Evolutionary conservation across 768 basidiomycete genomes (phyloP), one percentile per base, ranked within the genome.

Genomic region (Hemileccinum rubropunctum): DNA sequence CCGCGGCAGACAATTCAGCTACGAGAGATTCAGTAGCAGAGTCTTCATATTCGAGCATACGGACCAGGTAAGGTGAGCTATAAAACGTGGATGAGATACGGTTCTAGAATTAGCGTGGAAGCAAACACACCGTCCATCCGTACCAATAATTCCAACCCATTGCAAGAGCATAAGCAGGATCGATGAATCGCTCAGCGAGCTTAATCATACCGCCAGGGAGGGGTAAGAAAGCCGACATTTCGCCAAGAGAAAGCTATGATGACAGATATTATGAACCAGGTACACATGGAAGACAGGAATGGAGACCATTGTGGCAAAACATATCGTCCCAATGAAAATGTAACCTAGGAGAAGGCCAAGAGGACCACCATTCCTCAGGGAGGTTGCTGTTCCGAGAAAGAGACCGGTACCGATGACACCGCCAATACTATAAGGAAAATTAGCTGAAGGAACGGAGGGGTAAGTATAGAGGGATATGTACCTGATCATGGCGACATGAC

Each of bases 1-100:
- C 73, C 0, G 76, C 73, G 0, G 80, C 80, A 30, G 74, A 71
- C 2, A 80, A 56, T 50, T 81, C 80, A 6, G 77, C 76, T 52
- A 32, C 4, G 33, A 51, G 18, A 41, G 1, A 6, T 13, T 30
- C 28, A 30, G 28, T 30, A 9, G 7, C 11, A 30, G 28, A 30
- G 11, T 30, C 27, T 30, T 30, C 28, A 12, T 12, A 30, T 12
- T 30, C 9, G 28, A 30, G 2, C 28, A 30, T 30, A 30, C 28
- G 28, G 11, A 30, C 28, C 28, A 30, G 28, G 28, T 12, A 30
- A 9, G 28, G 28, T 30, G 11, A 30, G 7, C 28, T 30, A 30
- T 8, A 12, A 8, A 9, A 12, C 4, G 28, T 30, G 28, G 28
- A 30, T 30, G 28, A 30, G 11, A 30, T 9, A 12, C 11, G 8